Conservation (phyloP, 106 monocot species). For the Dioscorea dumetorum region DNA sequence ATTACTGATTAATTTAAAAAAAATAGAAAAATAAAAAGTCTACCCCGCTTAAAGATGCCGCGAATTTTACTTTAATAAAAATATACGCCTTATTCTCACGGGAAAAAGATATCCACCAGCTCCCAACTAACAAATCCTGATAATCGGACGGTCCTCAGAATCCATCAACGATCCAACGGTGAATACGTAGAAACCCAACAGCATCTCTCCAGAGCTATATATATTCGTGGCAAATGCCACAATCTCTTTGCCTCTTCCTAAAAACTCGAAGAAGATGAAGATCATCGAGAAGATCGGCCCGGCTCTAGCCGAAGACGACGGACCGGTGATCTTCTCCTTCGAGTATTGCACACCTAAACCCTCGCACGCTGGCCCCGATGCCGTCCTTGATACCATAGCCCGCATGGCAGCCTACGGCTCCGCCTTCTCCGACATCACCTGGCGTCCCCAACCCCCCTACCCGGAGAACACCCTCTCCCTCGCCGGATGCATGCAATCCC, state of each 20-base stretch:
- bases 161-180: no score
- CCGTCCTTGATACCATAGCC: conserved; percentile 17
- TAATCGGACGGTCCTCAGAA: no score
- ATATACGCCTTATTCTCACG: no score
- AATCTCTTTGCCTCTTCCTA: background rate
- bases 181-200: no score
- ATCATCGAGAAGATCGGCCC: conserved; percentile 29
- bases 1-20: no score
- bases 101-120: no score
- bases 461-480: conserved; percentile 33
- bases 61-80: no score
- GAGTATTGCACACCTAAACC: conserved; percentile 54
- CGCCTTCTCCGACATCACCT: conserved; percentile 61
- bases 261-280: conserved; percentile 17
- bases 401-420: conserved; percentile 36
- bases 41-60: no score
- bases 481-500: conserved; percentile 39
- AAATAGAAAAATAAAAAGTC: no score
- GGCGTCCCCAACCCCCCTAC: conserved; percentile 43
- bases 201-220: no score
- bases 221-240: background rate
- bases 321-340: conserved; percentile 41
- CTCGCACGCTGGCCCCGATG: conserved; percentile 11
- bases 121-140: no score
- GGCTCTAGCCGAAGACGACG: conserved; percentile 12